Evolutionary conservation across 2,329 filamentous ascomycete species (phyloP).

Genomic region (Didymellaceae sp.): DNA sequence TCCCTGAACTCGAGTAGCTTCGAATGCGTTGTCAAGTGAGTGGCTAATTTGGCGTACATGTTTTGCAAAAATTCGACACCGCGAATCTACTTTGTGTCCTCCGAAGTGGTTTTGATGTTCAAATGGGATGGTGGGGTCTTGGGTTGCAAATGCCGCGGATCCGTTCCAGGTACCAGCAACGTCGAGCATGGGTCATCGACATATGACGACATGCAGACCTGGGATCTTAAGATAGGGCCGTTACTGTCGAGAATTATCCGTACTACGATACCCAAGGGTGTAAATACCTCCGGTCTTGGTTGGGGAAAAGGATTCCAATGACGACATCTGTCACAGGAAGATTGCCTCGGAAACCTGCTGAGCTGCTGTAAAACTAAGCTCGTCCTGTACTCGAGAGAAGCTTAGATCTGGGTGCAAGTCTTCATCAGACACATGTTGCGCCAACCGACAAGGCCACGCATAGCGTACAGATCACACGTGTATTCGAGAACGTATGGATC

Average conservation of each 20-base stretch:
- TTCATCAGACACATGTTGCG: neutral
- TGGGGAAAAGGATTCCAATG: neutral
- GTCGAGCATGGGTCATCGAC: slow-evolving; percentile 5
- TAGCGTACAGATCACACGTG: neutral
- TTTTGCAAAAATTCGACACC: too few species aligned
- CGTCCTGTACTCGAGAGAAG: neutral
- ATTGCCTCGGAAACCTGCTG: slow-evolving; percentile 5
- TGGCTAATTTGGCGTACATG: too few species aligned
- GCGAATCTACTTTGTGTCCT: neutral
- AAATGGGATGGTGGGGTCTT: slow-evolving; percentile 6
- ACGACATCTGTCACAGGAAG: slow-evolving; percentile 9
- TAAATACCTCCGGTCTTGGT: slow-evolving; percentile 1
- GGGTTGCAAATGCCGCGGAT: slow-evolving; percentile 7
- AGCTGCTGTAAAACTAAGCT: neutral
- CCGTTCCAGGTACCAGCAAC: slow-evolving; percentile 8
- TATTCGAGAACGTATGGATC: neutral
- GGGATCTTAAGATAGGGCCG: neutral
- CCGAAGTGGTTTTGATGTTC: neutral
- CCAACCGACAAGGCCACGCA: neutral
- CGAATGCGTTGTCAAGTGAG: neutral
- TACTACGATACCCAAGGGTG: slow-evolving; percentile 3
- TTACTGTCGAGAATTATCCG: neutral
- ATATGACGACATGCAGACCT: slow-evolving; percentile 15
- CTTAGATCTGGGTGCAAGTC: neutral
- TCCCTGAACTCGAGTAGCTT: neutral